These are phyloP conservation scores for Botrytis fabae DNA, from an alignment of 2,329 filamentous ascomycete species.

Conservation along the genomic window DNA sequence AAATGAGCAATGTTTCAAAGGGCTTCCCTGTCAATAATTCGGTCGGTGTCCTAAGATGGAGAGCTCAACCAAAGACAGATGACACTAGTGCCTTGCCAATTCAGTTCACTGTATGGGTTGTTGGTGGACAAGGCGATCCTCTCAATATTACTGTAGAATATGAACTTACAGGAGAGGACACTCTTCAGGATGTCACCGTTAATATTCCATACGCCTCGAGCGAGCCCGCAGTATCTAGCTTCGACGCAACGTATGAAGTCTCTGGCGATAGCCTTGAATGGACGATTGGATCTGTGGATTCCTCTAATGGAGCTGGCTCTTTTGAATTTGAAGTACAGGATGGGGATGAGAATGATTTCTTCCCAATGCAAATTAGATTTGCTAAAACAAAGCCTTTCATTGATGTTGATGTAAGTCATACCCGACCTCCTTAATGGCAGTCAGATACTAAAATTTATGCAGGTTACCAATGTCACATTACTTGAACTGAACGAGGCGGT, in stretches of 20 bases:
- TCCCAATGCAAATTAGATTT: constrained; percentile 94
- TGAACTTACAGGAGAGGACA: constrained; percentile 79
- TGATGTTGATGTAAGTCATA: constrained; percentile 79
- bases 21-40: constrained; percentile 94
- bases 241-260: constrained; percentile 92
- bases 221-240: constrained; percentile 87
- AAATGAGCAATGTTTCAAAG: constrained; percentile 83
- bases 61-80: constrained; percentile 77
- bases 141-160: constrained; percentile 95
- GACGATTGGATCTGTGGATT: constrained; percentile 84
- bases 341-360: constrained; percentile 89
- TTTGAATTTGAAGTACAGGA: constrained; percentile 96
- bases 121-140: constrained; percentile 76
- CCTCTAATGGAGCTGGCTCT: constrained; percentile 77
- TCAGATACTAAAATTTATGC: constrained; percentile 36
- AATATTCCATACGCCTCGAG: constrained; percentile 81
- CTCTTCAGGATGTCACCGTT: constrained; percentile 80
- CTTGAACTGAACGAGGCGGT: constrained; percentile 77
- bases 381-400: constrained; percentile 83
- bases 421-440: constrained; percentile 5
- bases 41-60: constrained; percentile 92
- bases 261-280: constrained; percentile 91
- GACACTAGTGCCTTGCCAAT: constrained; percentile 83
- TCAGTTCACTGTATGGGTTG: constrained; percentile 97
- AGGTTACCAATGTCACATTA: constrained; percentile 70